Percentiles rank a stretch among this genome's conserved stretches.
phyloP scores from a whole-genome alignment of 352 stramenopile species.

The Lagenidium giganteum region DNA sequence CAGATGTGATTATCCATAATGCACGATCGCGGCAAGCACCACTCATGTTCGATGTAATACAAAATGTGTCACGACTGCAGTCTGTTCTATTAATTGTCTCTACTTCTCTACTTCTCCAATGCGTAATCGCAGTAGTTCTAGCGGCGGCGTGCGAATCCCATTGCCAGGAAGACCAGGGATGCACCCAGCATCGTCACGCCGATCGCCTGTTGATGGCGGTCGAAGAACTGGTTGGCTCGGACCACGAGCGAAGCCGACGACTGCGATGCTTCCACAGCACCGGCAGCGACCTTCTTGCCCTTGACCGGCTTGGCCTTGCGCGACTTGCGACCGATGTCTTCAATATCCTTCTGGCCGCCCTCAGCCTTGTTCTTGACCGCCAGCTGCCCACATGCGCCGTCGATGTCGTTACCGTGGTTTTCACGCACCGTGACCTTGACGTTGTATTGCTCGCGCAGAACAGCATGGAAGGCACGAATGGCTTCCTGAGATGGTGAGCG shows the following conservation, averaged over 20 bases:
- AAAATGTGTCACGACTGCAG: no score
- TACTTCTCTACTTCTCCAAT: not conserved
- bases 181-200: constrained; percentile 34
- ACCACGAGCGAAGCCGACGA: constrained; percentile 13
- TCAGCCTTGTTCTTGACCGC: constrained; percentile 76
- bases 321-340: constrained; percentile 41
- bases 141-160: constrained; percentile 38
- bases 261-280: constrained; percentile 3
- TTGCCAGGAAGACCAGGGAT: constrained; percentile 27
- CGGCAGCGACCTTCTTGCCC: constrained; percentile 19
- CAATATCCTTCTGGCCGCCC: constrained; percentile 42
- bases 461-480: constrained; percentile 87
- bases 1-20: no score
- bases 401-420: constrained; percentile 94
- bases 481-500: constrained; percentile 84
- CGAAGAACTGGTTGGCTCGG: constrained; percentile 33
- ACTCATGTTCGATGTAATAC: constrained; percentile 1
- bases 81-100: no score
- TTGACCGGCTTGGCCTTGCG: constrained; percentile 13
- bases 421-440: constrained; percentile 85
- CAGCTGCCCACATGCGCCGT: constrained; percentile 91
- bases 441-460: constrained; percentile 64
- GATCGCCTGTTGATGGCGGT: constrained; percentile 39
- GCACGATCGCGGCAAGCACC: no score
- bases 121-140: no score